phyloP scores from a whole-genome alignment of 2,329 filamentous ascomycete species.

The Boeremia lycopersici region DNA sequence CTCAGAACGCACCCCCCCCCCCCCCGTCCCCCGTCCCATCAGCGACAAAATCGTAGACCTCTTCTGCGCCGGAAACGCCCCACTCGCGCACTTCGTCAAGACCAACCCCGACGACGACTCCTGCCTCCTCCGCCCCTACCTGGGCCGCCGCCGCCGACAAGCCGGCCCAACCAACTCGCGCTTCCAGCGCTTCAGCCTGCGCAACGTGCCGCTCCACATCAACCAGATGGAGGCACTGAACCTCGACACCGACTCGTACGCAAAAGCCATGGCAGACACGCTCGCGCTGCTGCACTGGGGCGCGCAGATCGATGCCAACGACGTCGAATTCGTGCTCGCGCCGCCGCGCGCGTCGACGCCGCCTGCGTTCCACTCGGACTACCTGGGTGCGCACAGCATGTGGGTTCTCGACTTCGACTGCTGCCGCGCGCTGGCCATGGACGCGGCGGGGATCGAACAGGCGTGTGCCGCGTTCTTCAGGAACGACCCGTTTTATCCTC shows the following conservation, averaged over 20 bases:
- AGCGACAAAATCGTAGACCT: background rate
- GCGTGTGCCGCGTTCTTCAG: background rate
- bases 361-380: background rate
- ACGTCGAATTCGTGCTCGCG: constrained; percentile 63
- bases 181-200: background rate
- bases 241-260: constrained; percentile 40
- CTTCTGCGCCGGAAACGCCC: background rate
- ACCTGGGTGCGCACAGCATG: background rate
- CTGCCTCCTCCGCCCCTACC: background rate
- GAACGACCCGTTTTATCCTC: background rate
- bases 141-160: background rate
- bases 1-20: background rate
- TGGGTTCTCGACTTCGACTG: background rate
- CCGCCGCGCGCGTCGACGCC: constrained; percentile 1
- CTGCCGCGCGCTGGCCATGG: background rate
- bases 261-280: constrained; percentile 55
- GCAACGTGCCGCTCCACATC: background rate
- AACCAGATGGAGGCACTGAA: background rate
- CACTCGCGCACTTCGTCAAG: background rate
- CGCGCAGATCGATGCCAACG: constrained; percentile 56
- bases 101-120: background rate
- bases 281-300: constrained; percentile 60
- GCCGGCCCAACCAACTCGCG: background rate
- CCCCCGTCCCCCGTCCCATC: background rate
- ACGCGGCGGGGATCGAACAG: background rate